These are phyloP conservation scores for Podila minutissima DNA, from an alignment of 192 early-diverging fungal genomes.

Conservation along the genomic window DNA sequence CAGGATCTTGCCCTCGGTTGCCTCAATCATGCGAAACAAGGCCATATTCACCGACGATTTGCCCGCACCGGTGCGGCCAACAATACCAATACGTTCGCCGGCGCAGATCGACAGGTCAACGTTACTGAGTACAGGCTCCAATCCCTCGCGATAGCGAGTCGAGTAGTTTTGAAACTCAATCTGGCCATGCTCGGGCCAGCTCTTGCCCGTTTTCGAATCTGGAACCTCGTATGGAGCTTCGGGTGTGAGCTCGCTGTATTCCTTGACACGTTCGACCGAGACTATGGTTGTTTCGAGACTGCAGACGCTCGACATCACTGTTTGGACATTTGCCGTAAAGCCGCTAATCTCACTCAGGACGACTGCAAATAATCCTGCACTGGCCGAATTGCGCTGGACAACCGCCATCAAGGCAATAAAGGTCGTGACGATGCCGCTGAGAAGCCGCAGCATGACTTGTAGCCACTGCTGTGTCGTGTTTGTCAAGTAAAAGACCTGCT, in stretches of 20 bases:
- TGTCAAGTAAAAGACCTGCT: conserved; percentile 75
- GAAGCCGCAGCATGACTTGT: conserved; percentile 74
- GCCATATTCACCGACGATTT: conserved; percentile 77
- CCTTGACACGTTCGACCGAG: conserved; percentile 79
- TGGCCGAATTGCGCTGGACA: conserved; percentile 57
- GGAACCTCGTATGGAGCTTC: conserved; percentile 78
- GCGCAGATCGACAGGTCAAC: conserved; percentile 21
- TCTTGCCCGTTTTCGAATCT: conserved; percentile 54
- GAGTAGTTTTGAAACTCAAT: conserved; percentile 76
- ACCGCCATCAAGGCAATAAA: conserved; percentile 75
- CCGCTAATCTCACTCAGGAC: conserved; percentile 68
- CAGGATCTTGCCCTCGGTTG: conserved; percentile 64
- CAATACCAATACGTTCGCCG: conserved; percentile 48
- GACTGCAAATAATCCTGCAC: conserved; percentile 56
- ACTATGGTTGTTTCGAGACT: conserved; percentile 76
- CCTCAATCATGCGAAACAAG: conserved; percentile 77
- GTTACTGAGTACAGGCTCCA: conserved; percentile 63
- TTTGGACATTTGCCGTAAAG: conserved; percentile 78
- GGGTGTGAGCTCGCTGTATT: conserved; percentile 76
- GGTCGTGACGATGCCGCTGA: conserved; percentile 79
- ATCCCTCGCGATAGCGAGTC: conserved; percentile 75
- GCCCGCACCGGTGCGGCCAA: conserved; percentile 73
- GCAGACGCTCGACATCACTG: conserved; percentile 79
- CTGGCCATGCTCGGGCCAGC: conserved; percentile 75
- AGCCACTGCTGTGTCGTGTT: conserved; percentile 69